Evolutionary conservation across 1,139 yeast genomes (phyloP), one percentile per base, ranked within the genome.

Genomic region (Yamadazyma kanchanaburiensis): DNA sequence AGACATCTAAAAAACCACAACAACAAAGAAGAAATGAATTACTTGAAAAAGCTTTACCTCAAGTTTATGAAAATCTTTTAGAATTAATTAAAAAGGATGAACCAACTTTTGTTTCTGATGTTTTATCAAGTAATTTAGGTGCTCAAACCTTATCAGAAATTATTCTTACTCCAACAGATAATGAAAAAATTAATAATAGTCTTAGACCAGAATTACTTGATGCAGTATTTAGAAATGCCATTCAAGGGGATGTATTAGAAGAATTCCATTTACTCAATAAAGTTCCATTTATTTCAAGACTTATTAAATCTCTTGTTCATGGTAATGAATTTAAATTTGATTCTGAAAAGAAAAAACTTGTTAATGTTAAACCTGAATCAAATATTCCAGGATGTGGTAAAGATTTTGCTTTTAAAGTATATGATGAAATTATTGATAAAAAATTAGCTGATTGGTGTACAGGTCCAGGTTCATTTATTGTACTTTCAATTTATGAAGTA

Each of bases 1-100:
- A 74, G 37, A 84, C 94, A 2, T 80, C 96, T 19, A 91, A 89
- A 59, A 91, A 91, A 58, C 94, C 88, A 22, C 83, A 80, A 51
- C 80, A 73, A 6, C 79, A 72, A 38, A 80, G 96, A 67, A 78
- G 87, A 54, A 39, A 45, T 8, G 96, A 91, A 61, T 63, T 88
- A 32, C 62, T 79, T 30, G 65, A 68, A 33, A 74, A 69, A 38
- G 83, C 88, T 41, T 64, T 83, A 25, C 94, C 94, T 21, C 48
- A 74, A 34, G 67, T 87, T 38, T 73, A 83, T 48, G 64, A 74
- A 33, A 63, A 77, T 17, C 60, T 87, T 19, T 57, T 64, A 23
- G 67, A 73, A 24, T 51, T 63, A 12, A 73, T 64, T 11, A 41
- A 48, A 18, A 46, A 48, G 5, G 51, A 53, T 22, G 49, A 49